Percentiles rank a stretch among this genome's conserved stretches.
These are phyloP conservation scores for Kwoniella dejecticola DNA, from an alignment of 768 basidiomycete species.

Conservation along the genomic window DNA sequence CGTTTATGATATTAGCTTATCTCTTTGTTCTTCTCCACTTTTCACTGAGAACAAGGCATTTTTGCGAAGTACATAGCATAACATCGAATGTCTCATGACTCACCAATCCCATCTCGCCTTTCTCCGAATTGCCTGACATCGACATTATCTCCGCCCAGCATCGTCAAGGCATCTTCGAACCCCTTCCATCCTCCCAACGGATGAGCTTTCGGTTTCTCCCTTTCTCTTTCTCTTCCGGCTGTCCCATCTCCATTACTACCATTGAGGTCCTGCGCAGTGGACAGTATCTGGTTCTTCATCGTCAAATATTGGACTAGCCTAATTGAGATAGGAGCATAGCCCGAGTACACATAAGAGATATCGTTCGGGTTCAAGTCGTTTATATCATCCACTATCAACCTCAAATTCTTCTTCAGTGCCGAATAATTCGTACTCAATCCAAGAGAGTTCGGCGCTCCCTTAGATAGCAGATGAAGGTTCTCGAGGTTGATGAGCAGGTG, in stretches of 20 bases:
- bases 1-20: constrained; percentile 2
- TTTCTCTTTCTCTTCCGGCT: constrained; percentile 56
- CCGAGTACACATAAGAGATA: constrained; percentile 93
- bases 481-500: constrained; percentile 58
- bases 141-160: constrained; percentile 81
- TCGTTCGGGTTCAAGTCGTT: constrained; percentile 71
- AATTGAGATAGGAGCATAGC: constrained; percentile 90
- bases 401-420: constrained; percentile 62
- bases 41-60: too few relatives aligned
- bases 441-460: not conserved
- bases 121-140: constrained; percentile 63
- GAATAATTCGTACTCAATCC: not conserved
- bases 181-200: constrained; percentile 96
- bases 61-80: too few relatives aligned
- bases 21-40: too few relatives aligned
- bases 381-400: constrained; percentile 89
- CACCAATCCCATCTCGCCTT: constrained; percentile 17
- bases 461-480: constrained; percentile 65
- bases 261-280: constrained; percentile 34
- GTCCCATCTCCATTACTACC: constrained; percentile 55
- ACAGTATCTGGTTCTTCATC: constrained; percentile 82
- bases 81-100: too few relatives aligned
- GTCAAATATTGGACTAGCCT: constrained; percentile 90
- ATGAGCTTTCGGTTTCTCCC: constrained; percentile 72
- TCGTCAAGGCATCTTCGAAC: constrained; percentile 83